Conservation (phyloP, 169 alveolate species). For the Plasmodium adleri region DNA sequence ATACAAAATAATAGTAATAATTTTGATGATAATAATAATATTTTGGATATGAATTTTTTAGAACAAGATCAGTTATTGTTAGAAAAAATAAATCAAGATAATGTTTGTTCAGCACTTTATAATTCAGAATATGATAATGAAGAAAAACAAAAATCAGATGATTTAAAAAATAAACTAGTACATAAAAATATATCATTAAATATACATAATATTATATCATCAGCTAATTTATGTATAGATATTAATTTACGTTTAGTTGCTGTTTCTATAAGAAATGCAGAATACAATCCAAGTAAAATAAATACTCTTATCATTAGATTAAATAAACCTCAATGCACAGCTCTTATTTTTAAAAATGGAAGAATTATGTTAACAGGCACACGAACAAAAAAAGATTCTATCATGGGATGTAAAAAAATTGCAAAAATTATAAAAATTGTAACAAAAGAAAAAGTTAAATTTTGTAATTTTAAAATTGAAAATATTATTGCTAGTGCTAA, state of each 20-base stretch:
- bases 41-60: not conserved
- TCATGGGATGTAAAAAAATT: constrained; percentile 94
- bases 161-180: constrained; percentile 33
- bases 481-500: constrained; percentile 98
- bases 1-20: not conserved
- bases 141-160: constrained; percentile 1
- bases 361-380: constrained; percentile 98
- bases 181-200: constrained; percentile 86
- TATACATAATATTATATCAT: constrained; percentile 96
- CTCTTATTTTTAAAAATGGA: constrained; percentile 95
- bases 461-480: constrained; percentile 95
- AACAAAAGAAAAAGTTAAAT: constrained; percentile 86
- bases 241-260: constrained; percentile 95
- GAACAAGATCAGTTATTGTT: not conserved
- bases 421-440: constrained; percentile 95
- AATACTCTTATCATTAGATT: constrained; percentile 97
- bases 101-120: not conserved
- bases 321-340: constrained; percentile 97
- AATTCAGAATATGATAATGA: not conserved
- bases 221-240: constrained; percentile 92
- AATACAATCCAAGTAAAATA: constrained; percentile 96
- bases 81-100: not conserved
- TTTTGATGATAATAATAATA: not conserved
- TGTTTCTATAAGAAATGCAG: constrained; percentile 95
- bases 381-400: constrained; percentile 92